These are phyloP conservation scores for Backusella westeae DNA, from an alignment of 192 early-diverging fungal species.

Conservation along the genomic window DNA sequence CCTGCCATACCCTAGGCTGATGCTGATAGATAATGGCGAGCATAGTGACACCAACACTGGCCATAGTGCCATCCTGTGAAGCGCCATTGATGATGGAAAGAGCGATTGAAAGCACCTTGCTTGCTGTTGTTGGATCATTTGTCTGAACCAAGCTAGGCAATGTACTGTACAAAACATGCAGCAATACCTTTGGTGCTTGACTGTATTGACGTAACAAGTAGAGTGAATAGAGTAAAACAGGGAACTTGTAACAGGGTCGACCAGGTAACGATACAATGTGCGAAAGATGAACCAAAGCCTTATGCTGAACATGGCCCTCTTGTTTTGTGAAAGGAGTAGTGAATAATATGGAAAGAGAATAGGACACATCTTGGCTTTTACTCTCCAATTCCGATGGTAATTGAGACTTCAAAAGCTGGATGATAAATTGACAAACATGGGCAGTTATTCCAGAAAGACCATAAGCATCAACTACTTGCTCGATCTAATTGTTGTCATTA, in stretches of 20 bases:
- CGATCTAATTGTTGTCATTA: background rate
- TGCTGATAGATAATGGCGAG: slow-evolving; percentile 41
- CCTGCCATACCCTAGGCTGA: slow-evolving; percentile 55
- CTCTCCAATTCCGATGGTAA: background rate
- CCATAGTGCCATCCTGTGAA: slow-evolving; percentile 18
- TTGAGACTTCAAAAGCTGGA: background rate
- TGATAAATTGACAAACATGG: background rate
- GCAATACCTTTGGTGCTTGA: slow-evolving; percentile 13
- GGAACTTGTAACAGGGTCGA: slow-evolving; percentile 30
- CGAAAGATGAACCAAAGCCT: background rate
- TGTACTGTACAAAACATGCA: slow-evolving; percentile 42
- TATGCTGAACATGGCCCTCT: background rate
- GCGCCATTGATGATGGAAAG: slow-evolving; percentile 37
- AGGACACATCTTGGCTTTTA: background rate
- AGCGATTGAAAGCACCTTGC: slow-evolving; percentile 45
- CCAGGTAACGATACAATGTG: background rate
- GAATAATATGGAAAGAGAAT: background rate
- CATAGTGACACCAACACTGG: slow-evolving; percentile 47
- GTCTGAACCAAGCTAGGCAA: slow-evolving; percentile 46
- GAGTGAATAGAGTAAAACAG: slow-evolving; percentile 46
- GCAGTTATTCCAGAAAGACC: background rate
- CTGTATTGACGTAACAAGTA: slow-evolving; percentile 39
- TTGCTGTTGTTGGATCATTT: slow-evolving; percentile 46
- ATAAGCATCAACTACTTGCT: background rate
- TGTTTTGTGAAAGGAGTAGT: slow-evolving; percentile 3